Evolutionary conservation across 1,284 basidiomycete species (phyloP), one percentile per base, ranked within the genome.

Genomic region (Fistulinella staudtii): DNA sequence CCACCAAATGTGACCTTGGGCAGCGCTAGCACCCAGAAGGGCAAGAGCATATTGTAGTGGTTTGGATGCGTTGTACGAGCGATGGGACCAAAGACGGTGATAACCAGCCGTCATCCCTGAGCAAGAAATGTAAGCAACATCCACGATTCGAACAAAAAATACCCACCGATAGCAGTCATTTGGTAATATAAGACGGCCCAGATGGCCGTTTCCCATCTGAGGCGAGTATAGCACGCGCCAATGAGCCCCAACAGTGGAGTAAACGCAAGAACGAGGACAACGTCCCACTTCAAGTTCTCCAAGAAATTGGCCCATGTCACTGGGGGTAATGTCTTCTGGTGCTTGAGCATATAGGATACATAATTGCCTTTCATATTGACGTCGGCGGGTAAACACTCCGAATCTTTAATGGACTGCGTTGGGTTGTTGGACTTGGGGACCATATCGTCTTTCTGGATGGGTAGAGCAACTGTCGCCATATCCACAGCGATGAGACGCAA

Each of bases 1-100:
- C 93, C 92, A 95, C 64, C 85, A 85, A 69, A 94, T 92, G 15
- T 90, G 91, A 20, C 93, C 92, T 60, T 95, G 80, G 25, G 92
- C 87, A 10, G 93, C 89, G 44, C 91, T 92, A 2, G 89, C 83
- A 43, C 92, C 93, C 10, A 82, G 77, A 17, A 85, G 54, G 8
- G 89, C 86, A 41, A 94, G 79, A 55, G 79, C 69, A 64, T 89
- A 92, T 63, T 94, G 82, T 4, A 94, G 70, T 8, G 86, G 82
- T 45, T 71, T 73, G 1, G 83, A 81, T n/a, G 92, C 93, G 61
- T 93, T 95, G 68, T 93, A 95, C 0, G 88, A 75, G 41, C 92
- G 81, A 63, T 96, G 93, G 4, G 93, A 86, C 91, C 92, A 95
- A 0, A 94, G 76, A 47, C 93, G 82, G 61, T 96, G 93, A 69